Percentiles rank a stretch among this genome's conserved stretches.
phyloP scores from a whole-genome alignment of 2,329 filamentous ascomycete species.

The Diaporthe vaccinii region DNA sequence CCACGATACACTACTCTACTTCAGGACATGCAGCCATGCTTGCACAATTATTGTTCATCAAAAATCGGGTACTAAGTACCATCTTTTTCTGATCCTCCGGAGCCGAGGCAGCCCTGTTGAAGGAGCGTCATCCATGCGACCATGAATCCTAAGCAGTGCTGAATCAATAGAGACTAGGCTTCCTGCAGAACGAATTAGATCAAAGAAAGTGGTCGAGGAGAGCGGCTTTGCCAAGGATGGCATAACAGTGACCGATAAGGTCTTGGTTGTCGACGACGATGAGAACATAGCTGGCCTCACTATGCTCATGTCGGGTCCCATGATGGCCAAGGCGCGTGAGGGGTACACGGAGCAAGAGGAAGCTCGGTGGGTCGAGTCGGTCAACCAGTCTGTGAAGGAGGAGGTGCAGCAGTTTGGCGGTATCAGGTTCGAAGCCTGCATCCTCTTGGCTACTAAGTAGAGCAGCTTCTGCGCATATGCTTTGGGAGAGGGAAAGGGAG shows the following conservation, averaged over 20 bases:
- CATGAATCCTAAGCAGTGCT: too few species aligned
- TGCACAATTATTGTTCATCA: too few species aligned
- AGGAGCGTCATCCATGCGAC: too few species aligned
- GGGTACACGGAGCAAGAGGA: slow-evolving; percentile 47
- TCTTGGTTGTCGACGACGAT: slow-evolving; percentile 44
- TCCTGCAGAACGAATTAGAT: too few species aligned
- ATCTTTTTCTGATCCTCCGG: too few species aligned
- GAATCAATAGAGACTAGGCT: too few species aligned
- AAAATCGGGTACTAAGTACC: too few species aligned
- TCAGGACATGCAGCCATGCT: too few species aligned
- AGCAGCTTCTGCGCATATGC: slow-evolving; percentile 33
- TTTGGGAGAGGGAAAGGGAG: slow-evolving; percentile 1
- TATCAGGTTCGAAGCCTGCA: slow-evolving; percentile 46
- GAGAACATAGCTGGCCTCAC: slow-evolving; percentile 48
- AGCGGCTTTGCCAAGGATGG: slow-evolving; percentile 45
- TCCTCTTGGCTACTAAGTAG: slow-evolving; percentile 47
- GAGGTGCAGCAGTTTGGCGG: slow-evolving; percentile 46
- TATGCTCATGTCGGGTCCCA: slow-evolving; percentile 47
- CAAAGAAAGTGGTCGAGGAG: slow-evolving; percentile 44
- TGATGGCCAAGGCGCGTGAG: slow-evolving; percentile 48
- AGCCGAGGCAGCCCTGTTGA: too few species aligned
- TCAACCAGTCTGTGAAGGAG: slow-evolving; percentile 45
- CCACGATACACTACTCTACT: too few species aligned
- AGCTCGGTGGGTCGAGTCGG: slow-evolving; percentile 44
- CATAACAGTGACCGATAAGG: slow-evolving; percentile 44